These are phyloP conservation scores for Hypoxylon fragiforme DNA, from an alignment of 495 filamentous ascomycete species.

Conservation along the genomic window DNA sequence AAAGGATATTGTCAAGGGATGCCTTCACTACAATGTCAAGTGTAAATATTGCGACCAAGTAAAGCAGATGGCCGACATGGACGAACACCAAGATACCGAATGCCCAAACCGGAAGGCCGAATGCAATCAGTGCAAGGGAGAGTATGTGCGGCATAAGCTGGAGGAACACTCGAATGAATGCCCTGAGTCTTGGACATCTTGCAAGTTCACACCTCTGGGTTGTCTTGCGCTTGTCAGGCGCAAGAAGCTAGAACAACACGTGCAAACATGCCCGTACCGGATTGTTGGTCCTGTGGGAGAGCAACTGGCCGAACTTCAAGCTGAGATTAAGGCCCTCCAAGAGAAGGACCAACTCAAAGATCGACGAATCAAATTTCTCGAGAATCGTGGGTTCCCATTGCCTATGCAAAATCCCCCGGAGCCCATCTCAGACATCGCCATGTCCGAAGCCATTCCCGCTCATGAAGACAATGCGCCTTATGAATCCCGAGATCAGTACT, in stretches of 20 bases:
- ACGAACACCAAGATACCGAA: conserved; percentile 43
- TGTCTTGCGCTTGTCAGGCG: conserved; percentile 35
- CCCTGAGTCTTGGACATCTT: conserved; percentile 40
- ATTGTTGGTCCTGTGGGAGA: conserved; percentile 43
- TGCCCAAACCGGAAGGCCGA: conserved; percentile 41
- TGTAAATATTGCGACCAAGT: conserved; percentile 51
- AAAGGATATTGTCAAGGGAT: conserved; percentile 44
- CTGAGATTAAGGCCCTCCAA: conserved; percentile 33
- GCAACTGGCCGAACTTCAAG: conserved; percentile 39
- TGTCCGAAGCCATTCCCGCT: conserved; percentile 21
- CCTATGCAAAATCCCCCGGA: conserved; percentile 20
- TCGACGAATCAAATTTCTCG: conserved; percentile 47
- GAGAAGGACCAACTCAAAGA: conserved; percentile 45
- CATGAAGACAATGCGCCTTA: conserved; percentile 34
- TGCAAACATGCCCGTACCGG: conserved; percentile 36
- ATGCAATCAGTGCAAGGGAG: conserved; percentile 44
- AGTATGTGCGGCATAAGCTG: conserved; percentile 44
- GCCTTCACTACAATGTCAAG: conserved; percentile 49
- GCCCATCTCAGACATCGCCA: conserved; percentile 22
- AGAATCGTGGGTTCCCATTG: conserved; percentile 33
- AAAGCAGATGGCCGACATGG: conserved; percentile 44
- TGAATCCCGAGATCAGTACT: conserved; percentile 43
- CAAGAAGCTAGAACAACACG: conserved; percentile 34
- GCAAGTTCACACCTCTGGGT: conserved; percentile 48
- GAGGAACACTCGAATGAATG: conserved; percentile 49